These are phyloP conservation scores for Fusarium tanahbumbuense DNA, from an alignment of 2,329 filamentous ascomycete species.

Conservation along the genomic window DNA sequence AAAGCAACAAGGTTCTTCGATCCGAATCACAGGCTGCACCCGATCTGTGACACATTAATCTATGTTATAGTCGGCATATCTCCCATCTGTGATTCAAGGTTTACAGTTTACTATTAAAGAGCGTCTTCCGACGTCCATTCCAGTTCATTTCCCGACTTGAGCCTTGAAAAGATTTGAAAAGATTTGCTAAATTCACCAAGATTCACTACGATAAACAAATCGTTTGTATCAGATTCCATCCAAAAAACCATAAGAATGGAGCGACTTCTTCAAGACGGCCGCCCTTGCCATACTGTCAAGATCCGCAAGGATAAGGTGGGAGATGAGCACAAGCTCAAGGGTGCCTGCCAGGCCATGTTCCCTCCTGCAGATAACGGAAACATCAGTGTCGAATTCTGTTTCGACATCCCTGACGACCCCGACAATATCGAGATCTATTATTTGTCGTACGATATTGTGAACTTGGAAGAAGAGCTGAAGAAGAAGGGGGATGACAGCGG, in stretches of 20 bases:
- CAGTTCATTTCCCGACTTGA: background rate
- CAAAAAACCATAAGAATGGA: background rate
- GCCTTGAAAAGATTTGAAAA: background rate
- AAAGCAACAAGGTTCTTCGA: background rate
- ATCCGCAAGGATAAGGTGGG: background rate
- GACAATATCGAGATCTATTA: background rate
- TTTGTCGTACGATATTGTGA: background rate
- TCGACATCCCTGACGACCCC: background rate
- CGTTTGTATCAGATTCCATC: background rate
- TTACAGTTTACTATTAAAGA: background rate
- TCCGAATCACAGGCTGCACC: background rate
- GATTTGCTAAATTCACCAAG: background rate
- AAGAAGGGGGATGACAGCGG: background rate
- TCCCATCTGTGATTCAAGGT: background rate
- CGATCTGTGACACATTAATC: background rate
- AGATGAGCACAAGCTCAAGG: background rate
- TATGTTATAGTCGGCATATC: background rate
- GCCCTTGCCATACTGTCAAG: background rate
- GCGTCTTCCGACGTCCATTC: background rate
- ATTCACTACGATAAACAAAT: background rate
- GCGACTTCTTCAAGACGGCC: background rate
- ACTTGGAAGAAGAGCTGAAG: conserved; percentile 9
- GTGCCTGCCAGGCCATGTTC: background rate
- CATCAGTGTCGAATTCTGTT: background rate
- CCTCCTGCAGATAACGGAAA: background rate